These are phyloP conservation scores for Metahyphopichia silvanorum DNA, from an alignment of 805 yeast genomes.

Conservation along the genomic window DNA sequence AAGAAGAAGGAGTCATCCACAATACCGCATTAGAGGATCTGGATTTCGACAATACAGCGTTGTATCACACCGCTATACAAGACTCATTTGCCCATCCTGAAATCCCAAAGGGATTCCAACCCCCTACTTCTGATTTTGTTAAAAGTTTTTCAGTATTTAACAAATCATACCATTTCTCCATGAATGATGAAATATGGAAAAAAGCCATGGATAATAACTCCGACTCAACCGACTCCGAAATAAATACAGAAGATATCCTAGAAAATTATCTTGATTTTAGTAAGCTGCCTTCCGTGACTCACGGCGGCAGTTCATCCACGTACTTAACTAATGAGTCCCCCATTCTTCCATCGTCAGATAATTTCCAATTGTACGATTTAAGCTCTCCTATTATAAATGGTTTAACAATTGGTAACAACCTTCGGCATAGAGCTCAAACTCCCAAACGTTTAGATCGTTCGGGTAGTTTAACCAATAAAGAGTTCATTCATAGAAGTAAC, in stretches of 20 bases:
- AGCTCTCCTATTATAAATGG: constrained; percentile 33
- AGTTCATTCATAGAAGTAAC: constrained; percentile 14
- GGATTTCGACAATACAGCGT: constrained; percentile 1
- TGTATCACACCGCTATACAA: constrained; percentile 1
- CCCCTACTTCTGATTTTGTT: no score
- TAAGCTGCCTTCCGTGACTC: constrained; percentile 14
- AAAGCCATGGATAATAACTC: no score
- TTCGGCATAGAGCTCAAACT: constrained; percentile 17
- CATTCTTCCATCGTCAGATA: constrained; percentile 6
- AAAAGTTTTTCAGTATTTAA: no score
- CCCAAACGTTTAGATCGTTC: not conserved
- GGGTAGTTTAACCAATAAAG: not conserved
- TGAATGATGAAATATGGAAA: no score
- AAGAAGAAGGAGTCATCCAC: not conserved
- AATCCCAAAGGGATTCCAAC: constrained; percentile 9
- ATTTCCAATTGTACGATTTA: constrained; percentile 21
- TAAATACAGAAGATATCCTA: constrained; percentile 31
- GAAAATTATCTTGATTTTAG: constrained; percentile 27
- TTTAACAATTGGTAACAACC: constrained; percentile 25
- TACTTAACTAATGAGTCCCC: constrained; percentile 1
- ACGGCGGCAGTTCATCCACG: constrained; percentile 1
- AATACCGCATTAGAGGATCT: constrained; percentile 2
- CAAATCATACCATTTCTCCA: constrained; percentile 25
- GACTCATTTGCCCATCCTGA: not conserved
- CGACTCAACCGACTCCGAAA: constrained; percentile 6